These are phyloP conservation scores for Akanthomyces uredinophilus DNA, from an alignment of 2,329 filamentous ascomycete species.

Conservation along the genomic window DNA sequence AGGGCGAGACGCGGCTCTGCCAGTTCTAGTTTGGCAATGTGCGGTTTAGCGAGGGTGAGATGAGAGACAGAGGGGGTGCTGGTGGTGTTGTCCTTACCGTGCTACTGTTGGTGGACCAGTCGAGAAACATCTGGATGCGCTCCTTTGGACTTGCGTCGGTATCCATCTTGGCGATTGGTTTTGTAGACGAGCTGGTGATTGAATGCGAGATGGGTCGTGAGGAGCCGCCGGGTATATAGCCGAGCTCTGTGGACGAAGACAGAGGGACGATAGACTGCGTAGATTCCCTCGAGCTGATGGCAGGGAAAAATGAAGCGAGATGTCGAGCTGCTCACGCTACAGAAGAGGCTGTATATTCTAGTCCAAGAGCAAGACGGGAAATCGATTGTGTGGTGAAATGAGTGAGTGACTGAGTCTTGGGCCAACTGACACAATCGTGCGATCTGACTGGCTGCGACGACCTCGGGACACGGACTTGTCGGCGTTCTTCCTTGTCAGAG, in stretches of 20 bases:
- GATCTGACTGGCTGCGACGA: background rate
- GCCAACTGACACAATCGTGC: too few relatives aligned
- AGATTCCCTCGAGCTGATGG: background rate
- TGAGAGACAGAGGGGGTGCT: background rate
- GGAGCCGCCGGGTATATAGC: background rate
- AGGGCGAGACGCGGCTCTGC: conserved; percentile 37
- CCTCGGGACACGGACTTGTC: background rate
- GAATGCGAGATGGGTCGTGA: background rate
- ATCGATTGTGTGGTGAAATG: too few relatives aligned
- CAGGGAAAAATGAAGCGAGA: background rate
- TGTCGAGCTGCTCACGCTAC: too few relatives aligned
- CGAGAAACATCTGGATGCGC: background rate
- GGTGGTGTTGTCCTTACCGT: background rate
- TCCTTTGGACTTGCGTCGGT: background rate
- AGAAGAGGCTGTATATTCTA: too few relatives aligned
- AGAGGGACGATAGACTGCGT: background rate
- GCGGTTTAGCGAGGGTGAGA: background rate
- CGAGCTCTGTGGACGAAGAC: background rate
- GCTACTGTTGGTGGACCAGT: background rate
- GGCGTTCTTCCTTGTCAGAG: background rate
- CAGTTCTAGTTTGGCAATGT: conserved; percentile 34
- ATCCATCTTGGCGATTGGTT: background rate
- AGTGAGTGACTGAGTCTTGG: background rate
- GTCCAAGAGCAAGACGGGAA: background rate
- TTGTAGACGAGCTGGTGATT: background rate